phyloP scores from a whole-genome alignment of 768 basidiomycete species.

The Tylopilus subfusipes region DNA sequence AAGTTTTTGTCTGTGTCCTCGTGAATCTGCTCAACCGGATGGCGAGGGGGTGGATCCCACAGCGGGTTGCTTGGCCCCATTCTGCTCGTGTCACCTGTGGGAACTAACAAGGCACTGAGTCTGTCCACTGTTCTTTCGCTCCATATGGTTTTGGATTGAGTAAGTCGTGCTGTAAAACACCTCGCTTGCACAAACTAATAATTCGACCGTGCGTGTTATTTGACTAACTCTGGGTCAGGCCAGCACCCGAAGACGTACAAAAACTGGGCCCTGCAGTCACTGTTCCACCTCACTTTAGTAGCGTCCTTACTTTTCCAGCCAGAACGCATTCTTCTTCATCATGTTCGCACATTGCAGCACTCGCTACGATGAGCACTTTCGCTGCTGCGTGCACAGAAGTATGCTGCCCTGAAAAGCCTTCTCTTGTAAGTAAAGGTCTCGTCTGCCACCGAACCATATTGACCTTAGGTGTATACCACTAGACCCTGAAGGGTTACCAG shows the following conservation, averaged over 20 bases:
- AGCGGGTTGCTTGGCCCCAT: no score
- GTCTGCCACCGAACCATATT: background rate
- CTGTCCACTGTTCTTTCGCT: no score
- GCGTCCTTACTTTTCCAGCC: background rate
- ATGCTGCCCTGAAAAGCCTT: background rate
- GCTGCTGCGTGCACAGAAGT: background rate
- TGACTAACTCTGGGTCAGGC: no score
- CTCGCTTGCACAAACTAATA: no score
- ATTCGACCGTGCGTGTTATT: no score
- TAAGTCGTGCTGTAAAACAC: no score
- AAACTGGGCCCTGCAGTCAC: background rate
- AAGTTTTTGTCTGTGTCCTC: no score
- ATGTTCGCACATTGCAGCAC: constrained; percentile 9
- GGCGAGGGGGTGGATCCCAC: no score
- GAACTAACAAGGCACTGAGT: no score
- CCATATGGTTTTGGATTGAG: no score
- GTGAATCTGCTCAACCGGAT: no score
- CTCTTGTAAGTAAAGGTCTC: background rate
- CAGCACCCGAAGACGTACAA: background rate
- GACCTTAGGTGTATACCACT: background rate
- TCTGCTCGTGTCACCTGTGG: no score
- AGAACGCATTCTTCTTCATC: background rate
- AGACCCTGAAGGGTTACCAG: background rate
- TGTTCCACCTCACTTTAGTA: background rate
- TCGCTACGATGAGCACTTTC: background rate